These are phyloP conservation scores for Vitis hybrid DNA, from an alignment of 177 flowering plant genomes.

Conservation along the genomic window DNA sequence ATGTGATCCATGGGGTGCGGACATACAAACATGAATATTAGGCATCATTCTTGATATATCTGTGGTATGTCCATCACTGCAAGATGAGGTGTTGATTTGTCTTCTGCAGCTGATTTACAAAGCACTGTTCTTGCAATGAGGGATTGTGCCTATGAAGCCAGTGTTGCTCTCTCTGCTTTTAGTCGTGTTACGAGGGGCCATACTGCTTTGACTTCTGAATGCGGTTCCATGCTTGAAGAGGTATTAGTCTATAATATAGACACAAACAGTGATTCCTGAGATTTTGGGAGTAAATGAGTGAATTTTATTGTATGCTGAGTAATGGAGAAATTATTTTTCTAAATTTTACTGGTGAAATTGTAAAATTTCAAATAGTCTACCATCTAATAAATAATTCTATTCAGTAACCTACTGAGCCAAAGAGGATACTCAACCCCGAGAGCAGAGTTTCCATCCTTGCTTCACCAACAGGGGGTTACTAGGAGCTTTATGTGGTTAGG, in stretches of 20 bases:
- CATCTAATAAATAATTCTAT: too few species aligned
- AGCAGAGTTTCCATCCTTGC: too few species aligned
- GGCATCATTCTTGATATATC: background rate
- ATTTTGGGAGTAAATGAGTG: too few species aligned
- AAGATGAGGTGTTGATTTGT: constrained; percentile 3
- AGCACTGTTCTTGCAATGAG: constrained; percentile 72
- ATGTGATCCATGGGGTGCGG: background rate
- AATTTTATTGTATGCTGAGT: too few species aligned
- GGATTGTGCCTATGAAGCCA: constrained; percentile 80
- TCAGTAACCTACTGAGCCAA: too few species aligned
- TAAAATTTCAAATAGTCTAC: too few species aligned
- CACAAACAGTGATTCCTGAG: background rate
- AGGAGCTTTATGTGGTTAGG: too few species aligned
- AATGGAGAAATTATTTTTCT: too few species aligned
- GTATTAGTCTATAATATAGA: constrained; percentile 29
- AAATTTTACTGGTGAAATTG: too few species aligned
- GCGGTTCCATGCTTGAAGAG: constrained; percentile 99
- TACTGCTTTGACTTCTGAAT: constrained; percentile 94
- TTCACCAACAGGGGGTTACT: too few species aligned
- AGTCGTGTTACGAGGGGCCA: constrained; percentile 62
- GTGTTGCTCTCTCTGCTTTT: constrained; percentile 72
- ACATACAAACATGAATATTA: background rate
- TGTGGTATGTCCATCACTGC: background rate
- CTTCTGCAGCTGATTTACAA: constrained; percentile 74
- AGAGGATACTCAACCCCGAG: too few species aligned